Percentiles rank a stretch among this genome's conserved stretches.
These are phyloP conservation scores for Fraxinus pennsylvanica DNA, from an alignment of 257 asterid species.

Conservation along the genomic window DNA sequence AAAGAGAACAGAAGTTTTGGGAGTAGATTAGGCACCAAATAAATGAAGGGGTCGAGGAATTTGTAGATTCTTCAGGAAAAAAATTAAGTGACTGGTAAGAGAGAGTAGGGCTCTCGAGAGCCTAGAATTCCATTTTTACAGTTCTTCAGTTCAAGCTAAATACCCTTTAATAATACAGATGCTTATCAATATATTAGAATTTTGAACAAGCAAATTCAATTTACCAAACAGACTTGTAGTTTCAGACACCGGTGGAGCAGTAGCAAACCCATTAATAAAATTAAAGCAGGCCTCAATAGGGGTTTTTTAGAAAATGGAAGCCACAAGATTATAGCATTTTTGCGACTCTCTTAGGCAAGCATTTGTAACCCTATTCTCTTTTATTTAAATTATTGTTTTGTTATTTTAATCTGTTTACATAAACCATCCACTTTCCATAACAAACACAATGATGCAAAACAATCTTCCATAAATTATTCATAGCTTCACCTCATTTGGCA, in stretches of 20 bases:
- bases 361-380: too few relatives aligned
- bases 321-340: not conserved
- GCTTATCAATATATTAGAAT: too few relatives aligned
- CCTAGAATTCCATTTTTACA: too few relatives aligned
- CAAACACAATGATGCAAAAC: not conserved
- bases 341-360: not conserved
- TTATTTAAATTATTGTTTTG: not conserved
- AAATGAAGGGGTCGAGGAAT: not conserved
- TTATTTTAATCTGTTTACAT: not conserved
- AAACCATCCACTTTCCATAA: not conserved
- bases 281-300: too few relatives aligned
- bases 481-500: not conserved
- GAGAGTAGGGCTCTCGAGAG: not conserved
- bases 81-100: not conserved
- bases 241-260: not conserved
- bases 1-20: not conserved
- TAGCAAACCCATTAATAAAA: too few relatives aligned
- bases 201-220: not conserved
- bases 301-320: not conserved
- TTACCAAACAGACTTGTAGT: too few relatives aligned
- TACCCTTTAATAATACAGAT: too few relatives aligned
- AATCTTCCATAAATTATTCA: too few relatives aligned
- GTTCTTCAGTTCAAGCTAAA: too few relatives aligned
- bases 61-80: not conserved
- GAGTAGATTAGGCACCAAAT: not conserved